These are phyloP conservation scores for Ganoderma leucocontextum DNA, from an alignment of 1,284 basidiomycete genomes.

Conservation along the genomic window DNA sequence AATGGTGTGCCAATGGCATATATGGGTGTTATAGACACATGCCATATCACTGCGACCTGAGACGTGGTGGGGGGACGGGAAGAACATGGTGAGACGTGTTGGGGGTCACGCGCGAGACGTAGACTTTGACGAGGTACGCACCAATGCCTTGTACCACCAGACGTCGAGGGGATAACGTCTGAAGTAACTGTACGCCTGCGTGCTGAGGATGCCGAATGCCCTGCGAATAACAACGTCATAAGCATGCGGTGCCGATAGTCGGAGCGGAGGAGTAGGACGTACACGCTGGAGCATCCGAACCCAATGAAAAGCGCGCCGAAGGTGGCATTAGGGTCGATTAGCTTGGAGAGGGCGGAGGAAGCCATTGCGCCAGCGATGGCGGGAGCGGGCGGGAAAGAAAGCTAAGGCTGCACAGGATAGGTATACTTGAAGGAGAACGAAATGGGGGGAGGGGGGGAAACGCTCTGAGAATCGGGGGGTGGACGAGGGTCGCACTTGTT, in stretches of 20 bases:
- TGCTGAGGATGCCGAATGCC: constrained; percentile 57
- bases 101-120: not conserved
- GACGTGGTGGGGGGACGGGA: not conserved
- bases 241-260: not conserved
- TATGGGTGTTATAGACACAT: constrained; percentile 27
- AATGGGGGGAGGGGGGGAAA: constrained; percentile 5
- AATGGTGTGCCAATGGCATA: not conserved
- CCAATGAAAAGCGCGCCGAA: constrained; percentile 69
- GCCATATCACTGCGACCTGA: constrained; percentile 58
- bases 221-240: constrained; percentile 37
- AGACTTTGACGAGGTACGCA: constrained; percentile 43
- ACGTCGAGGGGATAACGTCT: constrained; percentile 63
- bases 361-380: constrained; percentile 24
- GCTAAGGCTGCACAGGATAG: constrained; percentile 10
- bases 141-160: constrained; percentile 60
- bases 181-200: constrained; percentile 65
- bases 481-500: constrained; percentile 5
- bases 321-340: constrained; percentile 54
- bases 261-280: constrained; percentile 20
- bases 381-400: constrained; percentile 13
- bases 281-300: constrained; percentile 58
- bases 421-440: constrained; percentile 21
- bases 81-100: constrained; percentile 6
- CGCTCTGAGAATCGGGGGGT: not conserved
- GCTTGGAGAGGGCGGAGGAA: constrained; percentile 16